phyloP scores from a whole-genome alignment of 768 basidiomycete genomes.

The Hericium rajendrae region DNA sequence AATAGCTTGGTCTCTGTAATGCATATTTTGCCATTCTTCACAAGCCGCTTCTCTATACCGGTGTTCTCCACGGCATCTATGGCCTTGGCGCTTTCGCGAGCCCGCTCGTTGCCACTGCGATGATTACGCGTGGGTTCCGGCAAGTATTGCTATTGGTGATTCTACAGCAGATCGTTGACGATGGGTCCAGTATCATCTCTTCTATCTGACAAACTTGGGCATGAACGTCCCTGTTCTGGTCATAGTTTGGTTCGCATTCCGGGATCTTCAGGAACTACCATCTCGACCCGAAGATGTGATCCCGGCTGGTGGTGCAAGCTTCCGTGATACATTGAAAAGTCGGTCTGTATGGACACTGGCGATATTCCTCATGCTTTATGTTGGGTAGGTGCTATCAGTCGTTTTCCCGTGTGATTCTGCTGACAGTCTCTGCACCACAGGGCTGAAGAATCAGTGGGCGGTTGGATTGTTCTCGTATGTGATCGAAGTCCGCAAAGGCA shows the following conservation, averaged over 20 bases:
- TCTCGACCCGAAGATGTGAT: conserved; percentile 1
- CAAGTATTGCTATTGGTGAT: conserved; percentile 1
- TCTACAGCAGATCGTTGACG: not conserved
- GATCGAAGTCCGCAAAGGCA: conserved; percentile 19
- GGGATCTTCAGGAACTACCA: conserved; percentile 14
- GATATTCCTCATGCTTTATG: conserved; percentile 20
- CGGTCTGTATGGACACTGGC: conserved; percentile 19
- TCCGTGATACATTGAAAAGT: conserved; percentile 15
- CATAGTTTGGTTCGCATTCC: conserved; percentile 17
- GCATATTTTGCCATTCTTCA: conserved; percentile 18
- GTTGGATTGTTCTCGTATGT: conserved; percentile 23
- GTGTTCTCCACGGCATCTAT: conserved; percentile 19
- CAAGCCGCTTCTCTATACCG: conserved; percentile 19
- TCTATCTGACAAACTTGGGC: conserved; percentile 19
- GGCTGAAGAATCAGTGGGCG: conserved; percentile 9
- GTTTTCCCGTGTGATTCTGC: not conserved
- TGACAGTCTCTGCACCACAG: not conserved
- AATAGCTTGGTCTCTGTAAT: conserved; percentile 12
- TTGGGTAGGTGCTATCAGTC: conserved; percentile 4
- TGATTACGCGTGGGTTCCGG: conserved; percentile 16
- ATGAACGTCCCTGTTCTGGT: conserved; percentile 17
- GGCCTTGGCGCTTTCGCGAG: conserved; percentile 18
- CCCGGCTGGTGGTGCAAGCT: not conserved
- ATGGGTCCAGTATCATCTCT: conserved; percentile 13
- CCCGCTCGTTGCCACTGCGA: conserved; percentile 17